Conservation (phyloP, 2,329 filamentous ascomycete species). For the Fusarium algeriense region DNA sequence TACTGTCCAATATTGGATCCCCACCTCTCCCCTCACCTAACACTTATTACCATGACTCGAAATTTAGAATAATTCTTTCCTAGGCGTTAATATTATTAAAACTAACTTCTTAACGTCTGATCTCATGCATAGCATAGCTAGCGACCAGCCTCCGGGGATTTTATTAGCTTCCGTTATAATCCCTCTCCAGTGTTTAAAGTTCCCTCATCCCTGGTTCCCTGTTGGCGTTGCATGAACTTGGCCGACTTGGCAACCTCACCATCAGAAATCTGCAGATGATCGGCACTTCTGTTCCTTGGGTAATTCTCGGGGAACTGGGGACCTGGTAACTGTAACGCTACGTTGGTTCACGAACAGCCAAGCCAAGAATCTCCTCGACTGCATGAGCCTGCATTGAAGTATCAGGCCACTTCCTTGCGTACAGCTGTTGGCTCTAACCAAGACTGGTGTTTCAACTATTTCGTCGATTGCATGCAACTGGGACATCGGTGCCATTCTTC, state of each 20-base stretch:
- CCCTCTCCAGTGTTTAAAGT: background rate
- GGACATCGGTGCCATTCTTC: accelerated
- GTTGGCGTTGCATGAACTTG: background rate
- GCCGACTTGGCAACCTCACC: background rate
- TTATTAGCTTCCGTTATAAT: background rate
- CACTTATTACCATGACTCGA: background rate
- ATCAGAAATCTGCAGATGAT: background rate
- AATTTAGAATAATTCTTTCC: background rate
- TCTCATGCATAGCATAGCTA: background rate
- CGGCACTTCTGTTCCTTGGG: background rate
- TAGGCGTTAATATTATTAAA: background rate
- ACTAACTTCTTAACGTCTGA: background rate
- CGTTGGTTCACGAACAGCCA: background rate
- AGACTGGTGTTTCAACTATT: background rate
- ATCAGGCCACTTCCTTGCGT: background rate
- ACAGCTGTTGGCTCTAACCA: too few species aligned
- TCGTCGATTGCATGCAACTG: background rate
- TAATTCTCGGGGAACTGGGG: background rate
- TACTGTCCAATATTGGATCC: background rate
- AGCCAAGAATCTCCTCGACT: background rate
- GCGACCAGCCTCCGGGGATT: background rate
- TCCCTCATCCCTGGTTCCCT: background rate
- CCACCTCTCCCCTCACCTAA: background rate
- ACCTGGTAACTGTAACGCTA: background rate
- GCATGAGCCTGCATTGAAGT: too few species aligned